Conservation (phyloP, 441 rosid species). For the Pelargonium australe region DNA sequence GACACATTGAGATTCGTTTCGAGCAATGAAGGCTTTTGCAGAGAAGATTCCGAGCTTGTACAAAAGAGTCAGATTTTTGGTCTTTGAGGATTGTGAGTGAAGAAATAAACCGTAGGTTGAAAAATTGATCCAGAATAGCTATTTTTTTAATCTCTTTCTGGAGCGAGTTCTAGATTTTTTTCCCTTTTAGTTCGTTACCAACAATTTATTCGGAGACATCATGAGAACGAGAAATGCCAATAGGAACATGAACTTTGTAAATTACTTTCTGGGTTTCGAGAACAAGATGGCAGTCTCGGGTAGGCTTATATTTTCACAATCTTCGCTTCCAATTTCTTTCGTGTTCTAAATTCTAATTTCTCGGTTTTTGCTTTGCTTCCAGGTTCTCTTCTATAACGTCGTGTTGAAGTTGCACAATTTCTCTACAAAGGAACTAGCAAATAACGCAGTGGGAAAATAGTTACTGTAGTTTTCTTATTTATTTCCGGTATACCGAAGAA, state of each 20-base stretch:
- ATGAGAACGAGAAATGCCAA: background rate
- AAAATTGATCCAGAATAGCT: background rate
- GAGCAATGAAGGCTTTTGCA: conserved; percentile 1
- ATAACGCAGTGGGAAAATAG: background rate
- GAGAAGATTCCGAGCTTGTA: conserved; percentile 1
- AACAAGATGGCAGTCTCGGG: background rate
- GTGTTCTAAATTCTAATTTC: background rate
- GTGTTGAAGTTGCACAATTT: background rate
- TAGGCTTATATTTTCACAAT: background rate
- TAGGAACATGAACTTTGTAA: background rate
- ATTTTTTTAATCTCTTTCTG: background rate
- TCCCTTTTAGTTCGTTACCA: background rate
- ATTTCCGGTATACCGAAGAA: too few relatives aligned
- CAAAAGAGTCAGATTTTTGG: background rate
- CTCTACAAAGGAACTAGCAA: background rate
- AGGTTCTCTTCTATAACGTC: background rate
- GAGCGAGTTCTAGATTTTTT: conserved; percentile 5
- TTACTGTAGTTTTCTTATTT: too few relatives aligned
- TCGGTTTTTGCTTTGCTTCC: background rate
- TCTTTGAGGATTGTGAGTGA: background rate
- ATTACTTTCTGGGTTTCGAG: background rate
- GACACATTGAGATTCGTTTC: background rate
- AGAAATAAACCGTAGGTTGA: background rate
- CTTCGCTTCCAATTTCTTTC: background rate
- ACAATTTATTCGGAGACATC: background rate